Conservation (phyloP, 202 grass and related monocot genomes). For the Hordeum pubiflorum region DNA sequence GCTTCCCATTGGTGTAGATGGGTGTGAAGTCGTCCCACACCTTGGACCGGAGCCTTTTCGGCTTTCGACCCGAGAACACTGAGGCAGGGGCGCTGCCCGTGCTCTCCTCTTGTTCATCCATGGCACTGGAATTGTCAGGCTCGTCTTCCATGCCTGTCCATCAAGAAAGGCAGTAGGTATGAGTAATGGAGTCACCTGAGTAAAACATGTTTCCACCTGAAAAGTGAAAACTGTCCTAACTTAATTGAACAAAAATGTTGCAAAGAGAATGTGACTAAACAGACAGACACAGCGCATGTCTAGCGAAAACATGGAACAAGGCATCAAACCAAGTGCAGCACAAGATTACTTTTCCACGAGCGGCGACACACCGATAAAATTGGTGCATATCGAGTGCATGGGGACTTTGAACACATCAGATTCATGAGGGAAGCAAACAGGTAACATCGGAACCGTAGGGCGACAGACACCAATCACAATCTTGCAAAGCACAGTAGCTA, state of each 20-base stretch:
- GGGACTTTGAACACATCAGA: background rate
- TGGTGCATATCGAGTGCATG: background rate
- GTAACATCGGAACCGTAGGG: background rate
- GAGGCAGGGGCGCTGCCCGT: background rate
- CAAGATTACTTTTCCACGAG: background rate
- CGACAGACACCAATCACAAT: background rate
- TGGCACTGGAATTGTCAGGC: background rate
- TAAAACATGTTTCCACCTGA: background rate
- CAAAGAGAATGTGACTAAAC: background rate
- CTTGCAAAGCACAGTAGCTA: background rate
- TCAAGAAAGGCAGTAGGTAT: background rate
- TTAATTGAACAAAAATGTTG: background rate
- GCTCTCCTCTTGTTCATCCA: conserved; percentile 14
- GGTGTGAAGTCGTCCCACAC: conserved; percentile 34
- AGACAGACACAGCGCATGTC: background rate
- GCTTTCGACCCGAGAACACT: background rate
- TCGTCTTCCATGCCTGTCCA: conserved; percentile 2
- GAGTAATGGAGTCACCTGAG: background rate
- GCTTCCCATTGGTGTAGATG: background rate
- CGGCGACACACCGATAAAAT: too few species aligned
- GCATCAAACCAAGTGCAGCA: background rate
- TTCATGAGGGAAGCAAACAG: background rate
- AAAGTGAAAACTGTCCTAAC: background rate
- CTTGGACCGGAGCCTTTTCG: conserved; percentile 22
- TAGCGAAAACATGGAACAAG: background rate